Conservation (phyloP, 148 eudicot species). For the Fagopyrum esculentum region DNA sequence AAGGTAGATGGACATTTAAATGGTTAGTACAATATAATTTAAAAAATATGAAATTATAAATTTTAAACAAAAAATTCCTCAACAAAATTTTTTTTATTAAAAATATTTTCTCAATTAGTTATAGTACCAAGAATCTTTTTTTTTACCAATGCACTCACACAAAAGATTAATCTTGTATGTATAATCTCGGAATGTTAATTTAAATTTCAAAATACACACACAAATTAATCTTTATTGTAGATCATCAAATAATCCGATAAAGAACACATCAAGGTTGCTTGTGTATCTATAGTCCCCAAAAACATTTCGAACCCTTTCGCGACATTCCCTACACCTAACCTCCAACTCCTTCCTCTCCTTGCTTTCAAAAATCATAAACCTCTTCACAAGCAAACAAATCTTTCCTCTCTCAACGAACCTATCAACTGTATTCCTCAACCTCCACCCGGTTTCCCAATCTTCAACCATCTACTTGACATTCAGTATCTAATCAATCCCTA, state of each 20-base stretch:
- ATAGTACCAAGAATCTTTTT: too few relatives aligned
- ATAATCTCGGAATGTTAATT: too few relatives aligned
- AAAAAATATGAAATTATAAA: too few relatives aligned
- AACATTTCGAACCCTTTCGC: neutral
- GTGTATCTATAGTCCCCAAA: neutral
- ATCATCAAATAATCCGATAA: neutral
- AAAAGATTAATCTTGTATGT: too few relatives aligned
- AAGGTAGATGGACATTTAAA: too few relatives aligned
- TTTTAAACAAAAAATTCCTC: too few relatives aligned
- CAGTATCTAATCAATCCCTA: neutral
- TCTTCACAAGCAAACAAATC: neutral
- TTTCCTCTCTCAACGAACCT: neutral
- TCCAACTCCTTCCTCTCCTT: neutral
- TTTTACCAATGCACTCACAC: too few relatives aligned
- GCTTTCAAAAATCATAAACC: neutral
- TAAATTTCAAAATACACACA: too few relatives aligned
- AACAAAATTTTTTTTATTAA: too few relatives aligned
- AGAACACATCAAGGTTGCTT: neutral
- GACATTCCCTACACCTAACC: neutral
- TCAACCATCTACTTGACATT: neutral
- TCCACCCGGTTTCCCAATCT: neutral
- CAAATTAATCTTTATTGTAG: neutral
- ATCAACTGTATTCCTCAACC: neutral
- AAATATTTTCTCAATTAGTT: too few relatives aligned
- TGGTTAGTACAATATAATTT: too few relatives aligned